Evolutionary conservation across 371 early-diverging fungal species (phyloP).

Genomic region (Cokeromyces recurvatus): DNA sequence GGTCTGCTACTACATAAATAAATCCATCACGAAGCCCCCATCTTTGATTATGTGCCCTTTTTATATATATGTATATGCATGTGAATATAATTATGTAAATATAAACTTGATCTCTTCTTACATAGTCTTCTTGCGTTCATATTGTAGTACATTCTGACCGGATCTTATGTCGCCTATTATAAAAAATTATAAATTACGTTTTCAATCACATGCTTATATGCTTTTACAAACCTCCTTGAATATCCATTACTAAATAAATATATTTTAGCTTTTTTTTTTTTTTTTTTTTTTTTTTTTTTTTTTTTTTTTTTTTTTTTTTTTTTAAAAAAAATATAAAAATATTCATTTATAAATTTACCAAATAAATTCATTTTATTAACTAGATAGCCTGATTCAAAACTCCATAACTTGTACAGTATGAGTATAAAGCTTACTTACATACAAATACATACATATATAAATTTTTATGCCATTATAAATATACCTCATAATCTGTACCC

Average conservation of each 20-base stretch:
- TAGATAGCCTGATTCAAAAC: constrained; percentile 27
- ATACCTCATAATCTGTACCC: constrained; percentile 4
- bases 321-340: neutral
- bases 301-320: too few relatives aligned
- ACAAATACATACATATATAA: too few relatives aligned
- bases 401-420: constrained; percentile 23
- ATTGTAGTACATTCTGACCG: constrained; percentile 28
- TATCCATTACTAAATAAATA: constrained; percentile 24
- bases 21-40: constrained; percentile 40
- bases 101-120: constrained; percentile 12
- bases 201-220: neutral
- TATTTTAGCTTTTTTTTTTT: neutral
- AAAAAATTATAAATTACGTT: neutral
- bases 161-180: constrained; percentile 28
- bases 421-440: neutral
- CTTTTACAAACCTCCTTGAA: constrained; percentile 28
- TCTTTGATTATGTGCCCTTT: constrained; percentile 43
- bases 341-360: constrained; percentile 15
- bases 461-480: neutral
- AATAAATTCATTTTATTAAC: constrained; percentile 26
- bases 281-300: too few relatives aligned
- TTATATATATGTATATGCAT: neutral
- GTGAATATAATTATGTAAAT: neutral
- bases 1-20: constrained; percentile 37
- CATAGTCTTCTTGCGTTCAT: constrained; percentile 37